Conservation (phyloP, 2,329 filamentous ascomycete genomes). For the Neonectria faginata region DNA sequence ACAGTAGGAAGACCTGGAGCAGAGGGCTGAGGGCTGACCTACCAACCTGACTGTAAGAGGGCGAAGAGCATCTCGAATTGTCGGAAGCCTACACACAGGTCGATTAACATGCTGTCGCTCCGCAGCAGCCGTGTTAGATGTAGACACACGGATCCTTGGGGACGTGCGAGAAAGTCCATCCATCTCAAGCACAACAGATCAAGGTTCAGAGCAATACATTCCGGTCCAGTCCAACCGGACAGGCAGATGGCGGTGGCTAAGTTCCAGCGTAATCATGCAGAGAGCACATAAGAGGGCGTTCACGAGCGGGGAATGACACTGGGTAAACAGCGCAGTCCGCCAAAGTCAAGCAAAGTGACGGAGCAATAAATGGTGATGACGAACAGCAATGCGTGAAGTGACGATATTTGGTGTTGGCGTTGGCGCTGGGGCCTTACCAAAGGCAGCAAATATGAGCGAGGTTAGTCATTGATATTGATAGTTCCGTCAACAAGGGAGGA, state of each 20-base stretch:
- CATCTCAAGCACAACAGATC: constrained; percentile 16
- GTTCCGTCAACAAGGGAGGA: neutral
- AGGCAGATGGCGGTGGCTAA: neutral
- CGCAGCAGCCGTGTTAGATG: neutral
- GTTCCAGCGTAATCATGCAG: neutral
- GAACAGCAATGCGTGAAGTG: neutral
- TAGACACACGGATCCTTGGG: constrained; percentile 1
- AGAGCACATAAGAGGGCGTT: neutral
- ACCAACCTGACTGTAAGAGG: neutral
- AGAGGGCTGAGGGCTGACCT: neutral
- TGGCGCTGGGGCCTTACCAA: neutral
- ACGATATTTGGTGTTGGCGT: constrained; percentile 2
- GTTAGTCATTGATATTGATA: neutral
- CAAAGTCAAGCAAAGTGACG: neutral
- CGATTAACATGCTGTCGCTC: neutral
- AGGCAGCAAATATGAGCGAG: neutral
- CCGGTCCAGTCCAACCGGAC: neutral
- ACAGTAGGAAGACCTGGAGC: constrained; percentile 3
- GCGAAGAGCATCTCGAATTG: neutral
- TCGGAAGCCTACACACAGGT: neutral
- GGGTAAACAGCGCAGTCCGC: neutral
- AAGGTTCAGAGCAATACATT: neutral
- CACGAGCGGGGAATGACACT: neutral
- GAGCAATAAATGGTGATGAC: neutral
- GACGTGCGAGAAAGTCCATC: constrained; percentile 7